Evolutionary conservation across 2,329 filamentous ascomycete species (phyloP).

Genomic region (Zymoseptoria pseudotritici): DNA sequence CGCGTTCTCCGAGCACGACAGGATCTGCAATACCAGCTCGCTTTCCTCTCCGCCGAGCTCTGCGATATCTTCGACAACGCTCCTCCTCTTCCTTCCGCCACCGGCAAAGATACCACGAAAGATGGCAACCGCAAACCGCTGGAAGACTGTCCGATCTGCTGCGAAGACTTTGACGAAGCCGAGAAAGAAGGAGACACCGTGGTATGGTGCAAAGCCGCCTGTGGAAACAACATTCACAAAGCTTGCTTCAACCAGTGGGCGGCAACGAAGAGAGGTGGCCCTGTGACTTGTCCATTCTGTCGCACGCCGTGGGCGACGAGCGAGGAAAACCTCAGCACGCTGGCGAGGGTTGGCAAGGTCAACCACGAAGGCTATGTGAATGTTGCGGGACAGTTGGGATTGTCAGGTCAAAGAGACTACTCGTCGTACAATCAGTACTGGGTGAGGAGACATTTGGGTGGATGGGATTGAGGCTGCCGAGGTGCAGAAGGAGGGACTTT

Average conservation of each 20-base stretch:
- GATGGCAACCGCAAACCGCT: slow-evolving; percentile 51
- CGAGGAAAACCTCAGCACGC: slow-evolving; percentile 15
- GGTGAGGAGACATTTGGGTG: slow-evolving; percentile 10
- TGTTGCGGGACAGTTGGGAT: slow-evolving; percentile 25
- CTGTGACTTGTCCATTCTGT: slow-evolving; percentile 29
- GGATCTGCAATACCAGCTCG: slow-evolving; percentile 54
- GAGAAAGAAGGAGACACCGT: slow-evolving; percentile 33
- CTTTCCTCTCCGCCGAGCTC: slow-evolving; percentile 52
- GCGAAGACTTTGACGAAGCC: slow-evolving; percentile 19
- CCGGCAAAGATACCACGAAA: slow-evolving; percentile 18
- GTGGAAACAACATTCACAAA: slow-evolving; percentile 57
- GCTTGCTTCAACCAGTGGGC: slow-evolving; percentile 50
- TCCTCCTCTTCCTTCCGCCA: slow-evolving; percentile 41
- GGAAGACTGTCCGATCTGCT: slow-evolving; percentile 55
- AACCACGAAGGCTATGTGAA: slow-evolving; percentile 29
- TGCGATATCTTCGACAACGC: slow-evolving; percentile 50
- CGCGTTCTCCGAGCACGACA: slow-evolving; percentile 51
- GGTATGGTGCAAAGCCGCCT: slow-evolving; percentile 54
- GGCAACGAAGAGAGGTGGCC: slow-evolving; percentile 18
- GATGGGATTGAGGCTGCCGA: not conserved
- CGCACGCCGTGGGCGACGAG: slow-evolving; percentile 23
- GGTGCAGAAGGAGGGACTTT: not conserved
- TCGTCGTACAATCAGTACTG: slow-evolving; percentile 26
- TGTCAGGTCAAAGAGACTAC: slow-evolving; percentile 24
- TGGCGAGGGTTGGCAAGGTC: slow-evolving; percentile 16